A percentile compares a stretch with the other conserved stretches of the same genome.
Conservation (phyloP, 345 rosid species). For the Clausena lansium region DNA sequence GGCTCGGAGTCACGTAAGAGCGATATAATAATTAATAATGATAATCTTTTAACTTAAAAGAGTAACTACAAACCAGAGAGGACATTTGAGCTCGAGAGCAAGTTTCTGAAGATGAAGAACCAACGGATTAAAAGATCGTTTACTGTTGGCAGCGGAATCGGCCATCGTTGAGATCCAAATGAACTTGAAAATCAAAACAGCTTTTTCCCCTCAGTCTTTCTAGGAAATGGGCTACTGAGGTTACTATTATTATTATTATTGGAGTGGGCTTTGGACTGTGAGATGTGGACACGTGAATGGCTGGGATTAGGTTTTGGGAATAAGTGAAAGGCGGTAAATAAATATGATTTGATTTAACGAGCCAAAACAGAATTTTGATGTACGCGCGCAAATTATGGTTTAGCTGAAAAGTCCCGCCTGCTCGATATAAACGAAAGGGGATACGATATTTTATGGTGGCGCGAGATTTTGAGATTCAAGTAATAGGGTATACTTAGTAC, state of each 20-base stretch:
- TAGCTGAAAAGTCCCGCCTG: neutral
- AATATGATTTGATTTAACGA: slow-evolving; percentile 19
- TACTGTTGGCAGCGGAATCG: slow-evolving; percentile 16
- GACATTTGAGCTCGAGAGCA: slow-evolving; percentile 84
- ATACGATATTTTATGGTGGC: neutral
- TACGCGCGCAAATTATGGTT: slow-evolving; percentile 22
- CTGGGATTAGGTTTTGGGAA: neutral
- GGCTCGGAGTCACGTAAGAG: too few relatives aligned
- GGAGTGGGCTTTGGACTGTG: neutral
- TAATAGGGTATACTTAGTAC: too few relatives aligned
- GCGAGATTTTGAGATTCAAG: neutral
- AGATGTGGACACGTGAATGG: slow-evolving; percentile 38
- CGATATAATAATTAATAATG: neutral
- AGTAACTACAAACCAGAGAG: slow-evolving; percentile 60
- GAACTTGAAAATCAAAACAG: neutral
- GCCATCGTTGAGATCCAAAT: slow-evolving; percentile 31
- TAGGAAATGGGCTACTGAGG: neutral
- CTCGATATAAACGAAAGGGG: too few relatives aligned
- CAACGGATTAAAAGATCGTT: slow-evolving; percentile 60
- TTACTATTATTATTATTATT: too few relatives aligned
- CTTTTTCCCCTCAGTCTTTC: neutral
- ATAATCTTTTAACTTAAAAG: neutral
- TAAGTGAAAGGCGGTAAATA: slow-evolving; percentile 28
- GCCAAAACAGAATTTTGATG: slow-evolving; percentile 10
- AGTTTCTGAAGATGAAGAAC: slow-evolving; percentile 76